A percentile compares a stretch with the other conserved stretches of the same genome.
phyloP scores from a whole-genome alignment of 1,284 basidiomycete species.

The Puccinia brachypodii region DNA sequence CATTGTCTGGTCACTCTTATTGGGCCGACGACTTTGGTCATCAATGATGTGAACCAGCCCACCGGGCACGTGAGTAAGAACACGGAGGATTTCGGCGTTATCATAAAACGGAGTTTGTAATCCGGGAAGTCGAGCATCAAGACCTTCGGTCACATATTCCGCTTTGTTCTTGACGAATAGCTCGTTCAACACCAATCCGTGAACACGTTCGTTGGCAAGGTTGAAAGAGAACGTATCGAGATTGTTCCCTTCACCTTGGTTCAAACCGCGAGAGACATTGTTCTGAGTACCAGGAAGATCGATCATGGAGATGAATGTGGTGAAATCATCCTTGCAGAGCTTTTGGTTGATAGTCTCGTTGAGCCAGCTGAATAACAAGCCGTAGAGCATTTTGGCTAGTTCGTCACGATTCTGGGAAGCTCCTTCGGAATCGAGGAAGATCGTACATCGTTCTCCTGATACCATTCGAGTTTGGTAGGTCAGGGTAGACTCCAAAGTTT shows the following conservation, averaged over 20 bases:
- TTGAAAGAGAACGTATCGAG: slow-evolving; percentile 97
- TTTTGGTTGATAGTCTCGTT: slow-evolving; percentile 95
- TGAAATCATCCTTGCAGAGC: slow-evolving; percentile 84
- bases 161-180: slow-evolving; percentile 65
- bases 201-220: slow-evolving; percentile 86
- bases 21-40: slow-evolving; percentile 81
- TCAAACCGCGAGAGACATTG: slow-evolving; percentile 69
- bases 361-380: slow-evolving; percentile 91
- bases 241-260: slow-evolving; percentile 67
- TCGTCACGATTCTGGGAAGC: slow-evolving; percentile 90
- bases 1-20: slow-evolving; percentile 92
- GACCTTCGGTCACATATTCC: slow-evolving; percentile 83
- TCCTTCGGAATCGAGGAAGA: slow-evolving; percentile 90
- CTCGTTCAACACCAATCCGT: slow-evolving; percentile 75
- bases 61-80: slow-evolving; percentile 82
- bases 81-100: slow-evolving; percentile 82
- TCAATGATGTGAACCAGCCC: slow-evolving; percentile 97
- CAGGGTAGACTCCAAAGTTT: slow-evolving; percentile 76
- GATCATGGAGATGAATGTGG: slow-evolving; percentile 89
- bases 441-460: slow-evolving; percentile 90
- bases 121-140: slow-evolving; percentile 69
- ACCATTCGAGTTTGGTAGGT: slow-evolving; percentile 90
- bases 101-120: slow-evolving; percentile 74
- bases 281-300: slow-evolving; percentile 80
- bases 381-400: slow-evolving; percentile 87